Percentiles rank a stretch among this genome's conserved stretches.
Conservation (phyloP, 78 protist genomes). For the Monosiga brevicollis region DNA sequence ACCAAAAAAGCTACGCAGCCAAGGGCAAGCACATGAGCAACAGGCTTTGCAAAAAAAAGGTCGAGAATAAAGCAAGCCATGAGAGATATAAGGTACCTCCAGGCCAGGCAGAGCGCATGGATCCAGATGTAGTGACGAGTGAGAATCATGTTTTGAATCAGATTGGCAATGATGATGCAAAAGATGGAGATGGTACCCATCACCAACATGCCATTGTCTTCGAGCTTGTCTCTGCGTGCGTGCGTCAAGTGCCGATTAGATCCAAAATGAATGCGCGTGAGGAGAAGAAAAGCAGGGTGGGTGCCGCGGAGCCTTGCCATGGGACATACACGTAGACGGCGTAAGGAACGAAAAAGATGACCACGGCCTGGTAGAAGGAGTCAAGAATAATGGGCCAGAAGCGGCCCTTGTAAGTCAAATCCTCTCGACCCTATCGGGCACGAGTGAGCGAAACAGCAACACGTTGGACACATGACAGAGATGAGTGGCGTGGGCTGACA, state of each 20-base stretch:
- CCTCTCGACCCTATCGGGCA: background rate
- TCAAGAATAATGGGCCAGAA: background rate
- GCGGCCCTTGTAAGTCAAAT: background rate
- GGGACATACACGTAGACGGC: no score
- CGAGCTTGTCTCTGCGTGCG: background rate
- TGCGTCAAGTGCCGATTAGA: no score
- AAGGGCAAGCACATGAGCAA: no score
- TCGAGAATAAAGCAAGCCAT: no score
- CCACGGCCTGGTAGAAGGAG: background rate
- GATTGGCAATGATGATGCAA: background rate
- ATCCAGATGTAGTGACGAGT: background rate
- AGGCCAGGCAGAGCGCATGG: background rate
- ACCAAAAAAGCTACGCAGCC: background rate
- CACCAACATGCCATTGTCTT: background rate
- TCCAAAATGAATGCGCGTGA: no score
- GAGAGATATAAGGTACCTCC: no score
- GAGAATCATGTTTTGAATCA: background rate
- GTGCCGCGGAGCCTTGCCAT: no score
- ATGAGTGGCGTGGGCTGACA: no score
- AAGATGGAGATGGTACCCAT: background rate
- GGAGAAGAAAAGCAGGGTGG: no score
- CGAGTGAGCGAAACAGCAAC: no score
- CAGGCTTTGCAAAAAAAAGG: no score
- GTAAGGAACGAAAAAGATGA: background rate
- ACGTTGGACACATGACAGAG: no score